Base-by-base conservation (phyloP, 2,329 filamentous ascomycete genomes). In the Tolypocladium cylindrosporum region DNA sequence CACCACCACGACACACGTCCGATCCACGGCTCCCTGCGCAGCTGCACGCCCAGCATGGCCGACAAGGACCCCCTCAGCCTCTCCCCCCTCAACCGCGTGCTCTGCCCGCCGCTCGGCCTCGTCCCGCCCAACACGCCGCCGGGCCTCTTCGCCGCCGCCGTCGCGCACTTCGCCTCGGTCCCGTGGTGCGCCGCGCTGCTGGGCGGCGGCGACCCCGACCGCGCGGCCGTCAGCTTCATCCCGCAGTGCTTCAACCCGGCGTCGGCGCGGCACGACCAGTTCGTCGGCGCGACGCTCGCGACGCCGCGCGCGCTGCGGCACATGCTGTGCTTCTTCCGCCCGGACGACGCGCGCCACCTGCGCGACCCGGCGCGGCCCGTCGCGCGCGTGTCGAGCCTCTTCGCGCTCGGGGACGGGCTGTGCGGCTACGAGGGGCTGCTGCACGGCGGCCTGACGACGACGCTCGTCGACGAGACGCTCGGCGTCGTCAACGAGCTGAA, bases 391-490 rank as follows among this genome's bases (percentile, higher is more conserved):
- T 62, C 65, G 1, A 64, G 68, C 1, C 64, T 76, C 24, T 68
- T 71, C 55, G 62, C 68, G 1, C 63, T 75, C 9, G 70, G 70
- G 1, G 61, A 66, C 2, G 72, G 71, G 1, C 61, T 75, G 6
- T 68, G 65, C 8, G 72, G 74, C 2, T 71, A 68, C 40, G 62
- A 67, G 1, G 63, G 63, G 9, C 59, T 74, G 11, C 60, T 73
- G 2, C 73, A 75, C 57, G 74, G 74, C 8, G 74, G 74, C 13
- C 61, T 74, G 52, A 64, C 66, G 10, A 68, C 68, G 41, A 63
- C 72, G 6, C 60, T 75, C 56, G 59, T 72, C 31, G 74, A 76
- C 54, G 74, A 75, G 65, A 61, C 68, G 6, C 69, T 73, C 61
- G 71, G 72, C 4, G 63, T 65, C 2, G 58, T 76, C 21, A 67